Conservation (phyloP, 192 early-diverging fungal species). For the Allomyces arbusculus region DNA sequence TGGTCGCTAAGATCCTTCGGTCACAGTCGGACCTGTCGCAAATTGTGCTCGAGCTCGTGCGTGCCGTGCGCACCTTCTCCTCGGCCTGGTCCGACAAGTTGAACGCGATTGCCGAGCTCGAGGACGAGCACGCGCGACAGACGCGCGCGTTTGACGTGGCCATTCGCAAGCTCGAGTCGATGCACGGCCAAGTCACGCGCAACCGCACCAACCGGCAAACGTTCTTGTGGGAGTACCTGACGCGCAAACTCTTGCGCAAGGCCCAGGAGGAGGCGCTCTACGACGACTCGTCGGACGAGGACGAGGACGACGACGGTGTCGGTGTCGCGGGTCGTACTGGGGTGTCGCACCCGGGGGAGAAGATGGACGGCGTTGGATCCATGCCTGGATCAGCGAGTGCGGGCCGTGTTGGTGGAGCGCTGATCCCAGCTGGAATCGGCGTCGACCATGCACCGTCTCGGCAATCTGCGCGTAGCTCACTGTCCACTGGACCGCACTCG, state of each 20-base stretch:
- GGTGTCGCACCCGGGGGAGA: neutral
- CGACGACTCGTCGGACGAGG: neutral
- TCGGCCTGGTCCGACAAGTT: neutral
- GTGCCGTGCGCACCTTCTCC: neutral
- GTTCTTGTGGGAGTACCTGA: neutral
- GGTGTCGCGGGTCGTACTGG: neutral
- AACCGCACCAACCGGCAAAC: neutral
- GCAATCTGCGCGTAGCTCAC: neutral
- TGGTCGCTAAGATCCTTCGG: neutral
- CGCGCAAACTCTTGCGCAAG: neutral
- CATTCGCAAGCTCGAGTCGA: neutral
- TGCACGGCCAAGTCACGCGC: neutral
- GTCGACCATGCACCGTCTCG: neutral
- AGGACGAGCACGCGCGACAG: neutral
- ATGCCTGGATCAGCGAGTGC: no score
- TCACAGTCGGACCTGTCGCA: neutral
- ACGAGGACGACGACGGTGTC: neutral
- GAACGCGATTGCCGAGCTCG: neutral
- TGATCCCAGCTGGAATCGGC: neutral
- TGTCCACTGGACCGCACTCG: no score
- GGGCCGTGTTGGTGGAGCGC: no score
- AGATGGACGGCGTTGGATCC: neutral
- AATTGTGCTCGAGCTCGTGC: neutral
- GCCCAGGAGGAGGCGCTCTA: neutral
- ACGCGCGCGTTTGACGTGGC: neutral